These are phyloP conservation scores for Hemisphaericaspora xylofermentans DNA, from an alignment of 1,139 yeast genomes.

Conservation along the genomic window DNA sequence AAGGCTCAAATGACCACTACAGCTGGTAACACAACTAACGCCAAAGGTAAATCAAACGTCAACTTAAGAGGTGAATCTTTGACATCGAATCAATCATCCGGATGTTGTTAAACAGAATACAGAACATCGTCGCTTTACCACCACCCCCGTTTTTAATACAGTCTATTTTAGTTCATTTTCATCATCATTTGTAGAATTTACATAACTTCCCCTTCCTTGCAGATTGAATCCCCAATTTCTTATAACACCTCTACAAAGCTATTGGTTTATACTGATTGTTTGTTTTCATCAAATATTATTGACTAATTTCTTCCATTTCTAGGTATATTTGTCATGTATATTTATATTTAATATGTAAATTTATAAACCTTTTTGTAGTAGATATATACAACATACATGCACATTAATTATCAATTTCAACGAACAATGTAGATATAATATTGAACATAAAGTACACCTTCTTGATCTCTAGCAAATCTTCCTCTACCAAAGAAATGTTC, in stretches of 20 bases:
- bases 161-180: slow-evolving; percentile 1
- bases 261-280: background rate
- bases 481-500: slow-evolving; percentile 54
- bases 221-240: background rate
- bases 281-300: background rate
- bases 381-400: no score
- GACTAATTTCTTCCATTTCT: background rate
- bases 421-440: slow-evolving; percentile 43
- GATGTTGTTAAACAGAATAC: slow-evolving; percentile 70
- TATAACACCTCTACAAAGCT: background rate
- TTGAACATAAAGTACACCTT: slow-evolving; percentile 48
- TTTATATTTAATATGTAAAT: no score
- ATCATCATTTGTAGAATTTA: background rate
- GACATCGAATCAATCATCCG: slow-evolving; percentile 59
- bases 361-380: no score
- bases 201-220: background rate
- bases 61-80: slow-evolving; percentile 89
- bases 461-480: slow-evolving; percentile 46
- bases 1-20: slow-evolving; percentile 88
- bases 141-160: background rate
- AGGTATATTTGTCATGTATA: no score
- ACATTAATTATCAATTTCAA: slow-evolving; percentile 2
- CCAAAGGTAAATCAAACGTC: slow-evolving; percentile 67
- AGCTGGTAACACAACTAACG: slow-evolving; percentile 32
- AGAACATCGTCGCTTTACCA: background rate